Percentiles rank a stretch among this genome's conserved stretches.
Evolutionary conservation across 345 rosid genomes (phyloP).

Genomic region (Rubroshorea leprosula): DNA sequence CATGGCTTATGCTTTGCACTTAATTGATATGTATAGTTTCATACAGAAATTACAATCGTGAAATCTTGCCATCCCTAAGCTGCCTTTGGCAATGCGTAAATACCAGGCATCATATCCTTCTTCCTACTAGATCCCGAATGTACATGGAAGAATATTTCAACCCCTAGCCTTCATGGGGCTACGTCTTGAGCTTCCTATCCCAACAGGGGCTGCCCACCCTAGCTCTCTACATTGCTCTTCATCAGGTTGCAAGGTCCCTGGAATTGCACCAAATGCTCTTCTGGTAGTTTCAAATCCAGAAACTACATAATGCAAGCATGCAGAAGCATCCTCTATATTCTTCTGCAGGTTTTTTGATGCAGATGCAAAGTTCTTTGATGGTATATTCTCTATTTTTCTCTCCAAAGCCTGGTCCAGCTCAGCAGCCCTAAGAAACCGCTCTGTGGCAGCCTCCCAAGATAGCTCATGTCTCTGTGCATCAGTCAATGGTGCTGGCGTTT

Average conservation of each 20-base stretch:
- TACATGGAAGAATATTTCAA: too few species aligned
- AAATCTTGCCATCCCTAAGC: too few species aligned
- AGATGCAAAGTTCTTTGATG: constrained; percentile 38
- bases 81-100: too few species aligned
- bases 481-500: constrained; percentile 32
- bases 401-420: constrained; percentile 28
- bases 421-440: constrained; percentile 57
- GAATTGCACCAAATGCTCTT: constrained; percentile 77
- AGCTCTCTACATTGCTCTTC: constrained; percentile 74
- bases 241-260: constrained; percentile 70
- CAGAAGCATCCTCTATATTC: constrained; percentile 67
- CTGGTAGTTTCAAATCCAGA: constrained; percentile 74
- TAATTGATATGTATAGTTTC: too few species aligned
- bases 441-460: constrained; percentile 90
- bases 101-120: too few species aligned
- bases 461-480: constrained; percentile 63
- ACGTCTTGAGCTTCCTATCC: constrained; percentile 11
- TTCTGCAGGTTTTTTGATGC: constrained; percentile 35
- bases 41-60: too few species aligned
- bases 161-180: constrained; percentile 14
- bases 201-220: constrained; percentile 39
- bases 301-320: constrained; percentile 56
- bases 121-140: too few species aligned
- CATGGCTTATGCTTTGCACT: too few species aligned
- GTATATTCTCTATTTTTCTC: constrained; percentile 11